phyloP scores from a whole-genome alignment of 352 stramenopile species.

The Pythium brachiatum region DNA sequence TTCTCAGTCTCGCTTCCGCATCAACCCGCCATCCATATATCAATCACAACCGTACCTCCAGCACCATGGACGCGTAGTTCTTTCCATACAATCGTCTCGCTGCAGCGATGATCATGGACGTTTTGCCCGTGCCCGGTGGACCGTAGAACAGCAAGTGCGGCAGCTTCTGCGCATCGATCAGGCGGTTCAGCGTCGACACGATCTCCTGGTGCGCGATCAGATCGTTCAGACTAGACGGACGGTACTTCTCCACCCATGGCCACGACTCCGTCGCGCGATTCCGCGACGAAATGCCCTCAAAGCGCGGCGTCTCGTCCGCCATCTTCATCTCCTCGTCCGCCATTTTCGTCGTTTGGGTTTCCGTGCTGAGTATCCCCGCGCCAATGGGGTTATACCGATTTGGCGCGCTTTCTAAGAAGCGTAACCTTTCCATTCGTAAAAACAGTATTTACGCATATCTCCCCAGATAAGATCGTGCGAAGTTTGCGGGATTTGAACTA shows the following conservation, averaged over 20 bases:
- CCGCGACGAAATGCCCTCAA: conserved; percentile 80
- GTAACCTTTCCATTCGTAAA: not conserved
- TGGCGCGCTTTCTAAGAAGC: conserved; percentile 18
- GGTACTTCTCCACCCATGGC: conserved; percentile 99
- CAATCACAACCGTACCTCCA: conserved; percentile 59
- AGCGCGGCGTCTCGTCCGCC: conserved; percentile 52
- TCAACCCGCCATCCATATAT: not conserved
- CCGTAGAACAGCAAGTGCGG: conserved; percentile 98
- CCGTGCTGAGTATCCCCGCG: not conserved
- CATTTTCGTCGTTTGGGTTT: conserved; percentile 29
- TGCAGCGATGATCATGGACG: conserved; percentile 96
- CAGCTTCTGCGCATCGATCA: conserved; percentile 96
- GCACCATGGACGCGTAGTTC: conserved; percentile 93
- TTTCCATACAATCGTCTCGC: conserved; percentile 95
- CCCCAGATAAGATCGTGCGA: conserved; percentile 9
- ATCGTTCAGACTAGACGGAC: conserved; percentile 92
- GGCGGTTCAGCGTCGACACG: conserved; percentile 93
- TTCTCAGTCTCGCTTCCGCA: not conserved
- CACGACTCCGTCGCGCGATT: conserved; percentile 85
- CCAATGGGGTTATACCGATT: not conserved
- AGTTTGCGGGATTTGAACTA: conserved; percentile 1
- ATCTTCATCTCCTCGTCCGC: conserved; percentile 66
- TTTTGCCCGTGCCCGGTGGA: conserved; percentile 96
- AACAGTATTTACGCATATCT: conserved; percentile 1
- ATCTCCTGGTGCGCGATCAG: conserved; percentile 97